These are phyloP conservation scores for Triticum timopheevii DNA, from an alignment of 176 grass and related monocot genomes.

Conservation along the genomic window DNA sequence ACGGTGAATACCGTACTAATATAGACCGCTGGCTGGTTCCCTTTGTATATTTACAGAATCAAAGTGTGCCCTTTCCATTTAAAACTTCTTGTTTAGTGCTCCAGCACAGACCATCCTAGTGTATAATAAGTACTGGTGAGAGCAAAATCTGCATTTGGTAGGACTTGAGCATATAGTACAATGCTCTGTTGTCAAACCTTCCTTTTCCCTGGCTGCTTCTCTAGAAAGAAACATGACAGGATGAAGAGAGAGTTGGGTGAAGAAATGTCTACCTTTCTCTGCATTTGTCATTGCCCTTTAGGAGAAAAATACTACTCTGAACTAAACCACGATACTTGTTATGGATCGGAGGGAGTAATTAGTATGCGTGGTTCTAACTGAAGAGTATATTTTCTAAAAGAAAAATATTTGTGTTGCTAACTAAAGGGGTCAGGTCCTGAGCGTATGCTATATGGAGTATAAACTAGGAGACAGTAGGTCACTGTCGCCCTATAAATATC, in stretches of 20 bases:
- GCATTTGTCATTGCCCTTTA: not conserved
- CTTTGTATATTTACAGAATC: not conserved
- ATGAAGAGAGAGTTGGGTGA: not conserved
- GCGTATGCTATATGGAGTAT: not conserved
- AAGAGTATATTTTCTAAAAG: not conserved
- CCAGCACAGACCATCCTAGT: not conserved
- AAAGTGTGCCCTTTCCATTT: not conserved
- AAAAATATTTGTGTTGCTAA: not conserved
- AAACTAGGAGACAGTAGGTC: not conserved
- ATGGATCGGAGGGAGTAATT: too few species aligned
- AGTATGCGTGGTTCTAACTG: not conserved
- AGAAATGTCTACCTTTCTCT: not conserved
- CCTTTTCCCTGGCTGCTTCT: not conserved
- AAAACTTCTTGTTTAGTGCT: not conserved
- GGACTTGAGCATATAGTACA: not conserved
- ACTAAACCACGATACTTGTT: too few species aligned
- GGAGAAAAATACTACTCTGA: too few species aligned
- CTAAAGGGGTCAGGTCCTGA: not conserved
- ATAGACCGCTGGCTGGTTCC: not conserved
- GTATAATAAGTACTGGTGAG: not conserved
- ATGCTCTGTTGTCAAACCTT: not conserved
- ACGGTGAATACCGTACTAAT: not conserved
- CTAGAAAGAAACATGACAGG: too few species aligned
- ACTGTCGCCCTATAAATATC: constrained; percentile 18
- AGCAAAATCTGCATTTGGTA: not conserved